phyloP scores from a whole-genome alignment of 2,329 filamentous ascomycete genomes.

The Xylariaceae sp. region DNA sequence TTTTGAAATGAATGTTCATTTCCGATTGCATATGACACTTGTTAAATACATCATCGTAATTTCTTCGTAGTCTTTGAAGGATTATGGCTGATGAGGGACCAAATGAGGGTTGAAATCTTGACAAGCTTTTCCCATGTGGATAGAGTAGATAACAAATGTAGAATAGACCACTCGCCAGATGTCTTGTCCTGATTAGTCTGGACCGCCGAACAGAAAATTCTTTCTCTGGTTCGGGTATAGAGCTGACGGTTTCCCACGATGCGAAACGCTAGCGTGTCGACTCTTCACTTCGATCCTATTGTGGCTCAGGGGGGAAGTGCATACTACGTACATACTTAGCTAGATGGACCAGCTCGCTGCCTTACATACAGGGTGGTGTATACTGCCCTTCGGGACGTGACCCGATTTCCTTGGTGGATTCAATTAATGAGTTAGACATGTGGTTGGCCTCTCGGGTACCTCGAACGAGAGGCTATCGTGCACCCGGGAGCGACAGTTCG shows the following conservation, averaged over 20 bases:
- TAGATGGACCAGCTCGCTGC: not conserved
- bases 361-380: too few species aligned
- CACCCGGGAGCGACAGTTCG: constrained; percentile 3
- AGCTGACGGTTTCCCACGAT: constrained; percentile 15
- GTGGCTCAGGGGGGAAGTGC: not conserved
- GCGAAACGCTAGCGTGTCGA: constrained; percentile 25
- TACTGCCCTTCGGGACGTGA: not conserved
- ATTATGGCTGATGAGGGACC: too few species aligned
- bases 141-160: not conserved
- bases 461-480: constrained; percentile 11
- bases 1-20: not conserved
- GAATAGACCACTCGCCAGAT: constrained; percentile 1
- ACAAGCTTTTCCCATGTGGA: not conserved
- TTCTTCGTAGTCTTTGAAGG: too few species aligned
- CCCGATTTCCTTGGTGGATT: not conserved
- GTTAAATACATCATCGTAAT: too few species aligned
- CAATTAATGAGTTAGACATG: not conserved
- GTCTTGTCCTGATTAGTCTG: constrained; percentile 13
- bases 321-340: too few species aligned
- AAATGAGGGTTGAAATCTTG: not conserved
- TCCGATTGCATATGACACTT: not conserved
- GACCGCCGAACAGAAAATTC: constrained; percentile 8
- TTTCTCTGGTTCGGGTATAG: constrained; percentile 13
- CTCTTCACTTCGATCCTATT: constrained; percentile 13
- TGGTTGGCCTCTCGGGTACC: not conserved